Percentiles rank a stretch among this genome's conserved stretches.
phyloP scores from a whole-genome alignment of 2,329 filamentous ascomycete species.

The Cadophora sp. region DNA sequence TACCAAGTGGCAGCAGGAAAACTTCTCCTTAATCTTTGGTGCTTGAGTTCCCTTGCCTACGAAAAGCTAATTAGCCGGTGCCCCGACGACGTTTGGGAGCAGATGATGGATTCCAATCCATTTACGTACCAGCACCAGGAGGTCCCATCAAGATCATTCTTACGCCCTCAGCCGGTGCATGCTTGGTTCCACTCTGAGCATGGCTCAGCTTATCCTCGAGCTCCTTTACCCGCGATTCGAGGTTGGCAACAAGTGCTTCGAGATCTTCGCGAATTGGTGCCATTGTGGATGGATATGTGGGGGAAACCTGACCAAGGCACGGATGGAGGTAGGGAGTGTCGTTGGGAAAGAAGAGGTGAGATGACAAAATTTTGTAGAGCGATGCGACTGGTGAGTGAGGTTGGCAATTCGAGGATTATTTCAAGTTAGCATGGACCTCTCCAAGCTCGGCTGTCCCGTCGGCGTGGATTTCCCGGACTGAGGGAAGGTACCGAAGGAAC shows the following conservation, averaged over 20 bases:
- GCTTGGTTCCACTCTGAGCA: constrained; percentile 59
- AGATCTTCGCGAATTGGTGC: constrained; percentile 84
- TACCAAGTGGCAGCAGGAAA: constrained; percentile 96
- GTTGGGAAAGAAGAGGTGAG: constrained; percentile 15
- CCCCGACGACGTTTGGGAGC: constrained; percentile 15
- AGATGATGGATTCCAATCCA: constrained; percentile 15
- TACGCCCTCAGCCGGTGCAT: constrained; percentile 68
- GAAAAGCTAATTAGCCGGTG: constrained; percentile 37
- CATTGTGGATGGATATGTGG: constrained; percentile 64
- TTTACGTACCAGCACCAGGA: constrained; percentile 86
- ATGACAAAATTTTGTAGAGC: constrained; percentile 21
- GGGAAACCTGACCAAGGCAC: constrained; percentile 40
- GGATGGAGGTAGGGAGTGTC: constrained; percentile 20
- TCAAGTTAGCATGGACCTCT: constrained; percentile 19
- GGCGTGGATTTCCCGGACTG: too few species aligned
- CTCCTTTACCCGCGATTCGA: constrained; percentile 85
- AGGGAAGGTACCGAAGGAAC: not conserved
- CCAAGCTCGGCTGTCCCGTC: constrained; percentile 16
- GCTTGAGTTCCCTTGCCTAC: constrained; percentile 98
- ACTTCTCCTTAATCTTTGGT: constrained; percentile 97
- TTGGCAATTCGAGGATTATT: constrained; percentile 17
- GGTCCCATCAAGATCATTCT: constrained; percentile 98
- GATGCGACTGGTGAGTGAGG: constrained; percentile 31
- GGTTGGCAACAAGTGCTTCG: constrained; percentile 80
- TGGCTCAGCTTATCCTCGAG: constrained; percentile 75